A percentile compares a stretch with the other conserved stretches of the same genome.
Conservation (phyloP, 352 stramenopile species). For the Phytopythium mirpurense region DNA sequence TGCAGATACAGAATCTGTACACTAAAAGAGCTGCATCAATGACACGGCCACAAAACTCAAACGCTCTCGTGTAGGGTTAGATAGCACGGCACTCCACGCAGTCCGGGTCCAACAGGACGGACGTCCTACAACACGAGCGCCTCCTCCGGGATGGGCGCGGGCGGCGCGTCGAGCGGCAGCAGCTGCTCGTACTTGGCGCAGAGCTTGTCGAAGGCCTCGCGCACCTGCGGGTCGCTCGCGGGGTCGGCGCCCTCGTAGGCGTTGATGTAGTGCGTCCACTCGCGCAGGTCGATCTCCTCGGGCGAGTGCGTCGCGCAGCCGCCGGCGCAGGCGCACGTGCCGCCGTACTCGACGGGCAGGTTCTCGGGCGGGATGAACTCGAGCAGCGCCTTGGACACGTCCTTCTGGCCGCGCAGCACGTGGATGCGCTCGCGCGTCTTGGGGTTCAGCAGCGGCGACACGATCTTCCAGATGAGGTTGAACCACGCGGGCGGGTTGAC, state of each 20-base stretch:
- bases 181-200: slow-evolving; percentile 46
- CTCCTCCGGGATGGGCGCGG: slow-evolving; percentile 6
- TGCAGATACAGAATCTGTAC: no score
- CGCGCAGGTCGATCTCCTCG: slow-evolving; percentile 57
- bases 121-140: neutral
- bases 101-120: no score
- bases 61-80: neutral
- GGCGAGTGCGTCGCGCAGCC: slow-evolving; percentile 58
- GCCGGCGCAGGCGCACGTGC: slow-evolving; percentile 50
- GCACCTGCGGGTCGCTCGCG: slow-evolving; percentile 24
- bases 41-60: neutral
- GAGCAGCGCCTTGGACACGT: slow-evolving; percentile 64
- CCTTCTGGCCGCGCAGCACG: slow-evolving; percentile 56
- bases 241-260: slow-evolving; percentile 24
- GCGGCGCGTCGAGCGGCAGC: slow-evolving; percentile 14
- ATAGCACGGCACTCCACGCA: neutral
- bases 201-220: slow-evolving; percentile 33
- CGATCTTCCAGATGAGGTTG: slow-evolving; percentile 76
- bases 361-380: slow-evolving; percentile 63
- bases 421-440: slow-evolving; percentile 74
- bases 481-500: slow-evolving; percentile 73
- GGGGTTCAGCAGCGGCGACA: slow-evolving; percentile 61
- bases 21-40: no score
- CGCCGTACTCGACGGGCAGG: slow-evolving; percentile 60
- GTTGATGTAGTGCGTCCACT: slow-evolving; percentile 56